These are phyloP conservation scores for Ascochyta viciae-villosae DNA, from an alignment of 2,329 filamentous ascomycete species.

Conservation along the genomic window DNA sequence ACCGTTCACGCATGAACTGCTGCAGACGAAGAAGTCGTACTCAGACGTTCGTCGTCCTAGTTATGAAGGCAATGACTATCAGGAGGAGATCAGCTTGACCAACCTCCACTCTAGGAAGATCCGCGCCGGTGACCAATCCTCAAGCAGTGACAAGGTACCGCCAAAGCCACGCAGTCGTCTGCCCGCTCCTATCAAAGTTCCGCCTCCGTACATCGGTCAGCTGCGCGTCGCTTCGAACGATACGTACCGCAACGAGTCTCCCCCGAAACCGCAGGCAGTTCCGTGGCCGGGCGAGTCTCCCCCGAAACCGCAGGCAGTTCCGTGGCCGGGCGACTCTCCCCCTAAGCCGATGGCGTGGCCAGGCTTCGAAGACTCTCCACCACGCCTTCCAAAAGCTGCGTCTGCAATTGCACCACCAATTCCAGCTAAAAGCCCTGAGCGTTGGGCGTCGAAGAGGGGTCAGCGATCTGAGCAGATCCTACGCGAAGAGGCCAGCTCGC, in stretches of 20 bases:
- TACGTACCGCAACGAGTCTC: neutral
- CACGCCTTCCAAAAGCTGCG: conserved; percentile 7
- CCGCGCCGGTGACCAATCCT: neutral
- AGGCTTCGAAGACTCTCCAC: conserved; percentile 17
- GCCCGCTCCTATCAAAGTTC: conserved; percentile 27
- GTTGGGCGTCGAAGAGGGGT: neutral
- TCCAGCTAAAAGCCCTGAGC: conserved; percentile 30
- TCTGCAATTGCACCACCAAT: conserved; percentile 22
- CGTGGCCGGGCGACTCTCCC: conserved; percentile 15
- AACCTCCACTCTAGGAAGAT: conserved; percentile 19
- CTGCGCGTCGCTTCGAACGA: conserved; percentile 18
- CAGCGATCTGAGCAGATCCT: conserved; percentile 8
- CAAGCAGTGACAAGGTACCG: neutral
- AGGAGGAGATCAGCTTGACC: conserved; percentile 26
- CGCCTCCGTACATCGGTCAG: conserved; percentile 22
- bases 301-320: conserved; percentile 1
- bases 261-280: conserved; percentile 1
- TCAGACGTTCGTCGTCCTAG: conserved; percentile 26
- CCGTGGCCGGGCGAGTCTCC: conserved; percentile 16
- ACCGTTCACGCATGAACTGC: neutral
- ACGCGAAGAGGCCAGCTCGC: neutral
- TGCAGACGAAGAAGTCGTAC: conserved; percentile 3
- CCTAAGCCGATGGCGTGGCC: conserved; percentile 15
- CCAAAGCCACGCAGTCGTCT: conserved; percentile 22
- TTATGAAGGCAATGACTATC: conserved; percentile 35